Percentiles rank a stretch among this genome's conserved stretches.
These are phyloP conservation scores for Mycena floridula DNA, from an alignment of 768 basidiomycete species.

Conservation along the genomic window DNA sequence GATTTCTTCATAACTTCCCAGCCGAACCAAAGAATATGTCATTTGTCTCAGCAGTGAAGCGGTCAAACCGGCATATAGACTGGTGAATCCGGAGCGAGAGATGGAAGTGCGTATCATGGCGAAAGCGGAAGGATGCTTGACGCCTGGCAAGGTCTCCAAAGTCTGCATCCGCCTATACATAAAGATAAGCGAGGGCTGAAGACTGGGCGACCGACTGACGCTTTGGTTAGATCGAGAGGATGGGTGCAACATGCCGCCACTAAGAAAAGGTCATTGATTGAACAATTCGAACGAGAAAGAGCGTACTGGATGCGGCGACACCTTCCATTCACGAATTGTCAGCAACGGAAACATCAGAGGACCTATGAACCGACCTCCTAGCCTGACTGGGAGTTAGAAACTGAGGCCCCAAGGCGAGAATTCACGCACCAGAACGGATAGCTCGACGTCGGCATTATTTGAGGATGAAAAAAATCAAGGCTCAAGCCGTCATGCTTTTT, in stretches of 20 bases:
- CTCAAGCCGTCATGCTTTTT: background rate
- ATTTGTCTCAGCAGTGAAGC: slow-evolving; percentile 85
- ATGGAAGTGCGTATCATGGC: slow-evolving; percentile 61
- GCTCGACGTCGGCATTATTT: slow-evolving; percentile 25
- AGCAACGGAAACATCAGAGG: background rate
- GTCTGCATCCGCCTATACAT: slow-evolving; percentile 75
- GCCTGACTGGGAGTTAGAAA: slow-evolving; percentile 30
- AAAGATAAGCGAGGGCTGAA: background rate
- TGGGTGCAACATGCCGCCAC: slow-evolving; percentile 82
- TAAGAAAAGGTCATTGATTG: slow-evolving; percentile 24
- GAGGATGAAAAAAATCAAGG: too few species aligned
- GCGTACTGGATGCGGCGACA: slow-evolving; percentile 53
- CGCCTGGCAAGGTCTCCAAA: slow-evolving; percentile 34
- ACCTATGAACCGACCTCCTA: slow-evolving; percentile 44
- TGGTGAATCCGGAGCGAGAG: slow-evolving; percentile 59
- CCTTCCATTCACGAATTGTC: slow-evolving; percentile 26
- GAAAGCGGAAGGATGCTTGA: slow-evolving; percentile 58
- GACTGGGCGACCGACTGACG: slow-evolving; percentile 52
- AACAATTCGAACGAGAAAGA: slow-evolving; percentile 1
- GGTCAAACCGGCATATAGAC: slow-evolving; percentile 75
- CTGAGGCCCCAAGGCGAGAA: slow-evolving; percentile 2
- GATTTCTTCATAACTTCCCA: slow-evolving; percentile 78
- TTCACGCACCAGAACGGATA: slow-evolving; percentile 46
- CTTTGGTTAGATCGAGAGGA: slow-evolving; percentile 82
- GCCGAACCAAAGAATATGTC: slow-evolving; percentile 83